These are phyloP conservation scores for Tuber umbilicatum DNA, from an alignment of 495 filamentous ascomycete genomes.

Conservation along the genomic window DNA sequence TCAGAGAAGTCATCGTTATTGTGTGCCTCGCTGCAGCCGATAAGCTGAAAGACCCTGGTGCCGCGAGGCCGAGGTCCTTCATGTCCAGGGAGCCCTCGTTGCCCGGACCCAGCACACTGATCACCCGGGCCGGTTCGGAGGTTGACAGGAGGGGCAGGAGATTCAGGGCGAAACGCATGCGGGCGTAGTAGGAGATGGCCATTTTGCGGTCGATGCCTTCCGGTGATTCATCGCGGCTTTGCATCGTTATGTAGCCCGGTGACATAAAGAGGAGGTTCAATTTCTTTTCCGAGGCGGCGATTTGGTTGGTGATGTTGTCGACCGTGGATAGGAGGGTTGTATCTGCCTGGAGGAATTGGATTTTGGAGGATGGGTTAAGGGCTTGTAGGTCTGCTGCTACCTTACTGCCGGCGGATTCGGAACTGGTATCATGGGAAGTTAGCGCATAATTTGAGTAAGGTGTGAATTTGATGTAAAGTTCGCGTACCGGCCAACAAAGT, in stretches of 20 bases:
- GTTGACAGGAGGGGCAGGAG: slow-evolving; percentile 54
- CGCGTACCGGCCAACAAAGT: slow-evolving; percentile 46
- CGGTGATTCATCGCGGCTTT: slow-evolving; percentile 46
- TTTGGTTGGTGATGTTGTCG: slow-evolving; percentile 55
- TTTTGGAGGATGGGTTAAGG: slow-evolving; percentile 50
- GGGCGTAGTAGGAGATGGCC: slow-evolving; percentile 56
- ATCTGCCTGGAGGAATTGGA: slow-evolving; percentile 54
- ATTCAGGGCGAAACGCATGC: slow-evolving; percentile 57
- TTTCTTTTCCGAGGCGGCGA: slow-evolving; percentile 50
- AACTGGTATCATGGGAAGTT: slow-evolving; percentile 29
- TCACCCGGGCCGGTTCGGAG: slow-evolving; percentile 47
- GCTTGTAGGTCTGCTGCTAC: slow-evolving; percentile 47
- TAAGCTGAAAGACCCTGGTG: slow-evolving; percentile 14
- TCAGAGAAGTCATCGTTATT: slow-evolving; percentile 30
- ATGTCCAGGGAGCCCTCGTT: slow-evolving; percentile 51
- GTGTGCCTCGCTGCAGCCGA: slow-evolving; percentile 18
- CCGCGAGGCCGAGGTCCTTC: slow-evolving; percentile 43
- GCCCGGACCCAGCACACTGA: slow-evolving; percentile 51
- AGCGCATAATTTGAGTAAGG: not conserved
- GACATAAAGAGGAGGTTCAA: slow-evolving; percentile 61
- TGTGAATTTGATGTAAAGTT: not conserved
- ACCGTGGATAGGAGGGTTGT: slow-evolving; percentile 54
- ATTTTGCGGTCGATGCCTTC: slow-evolving; percentile 55
- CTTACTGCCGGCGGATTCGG: slow-evolving; percentile 45
- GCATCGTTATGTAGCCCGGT: slow-evolving; percentile 45